phyloP scores from a whole-genome alignment of 1,139 yeast species.

The Sporopachydermia cereana region DNA sequence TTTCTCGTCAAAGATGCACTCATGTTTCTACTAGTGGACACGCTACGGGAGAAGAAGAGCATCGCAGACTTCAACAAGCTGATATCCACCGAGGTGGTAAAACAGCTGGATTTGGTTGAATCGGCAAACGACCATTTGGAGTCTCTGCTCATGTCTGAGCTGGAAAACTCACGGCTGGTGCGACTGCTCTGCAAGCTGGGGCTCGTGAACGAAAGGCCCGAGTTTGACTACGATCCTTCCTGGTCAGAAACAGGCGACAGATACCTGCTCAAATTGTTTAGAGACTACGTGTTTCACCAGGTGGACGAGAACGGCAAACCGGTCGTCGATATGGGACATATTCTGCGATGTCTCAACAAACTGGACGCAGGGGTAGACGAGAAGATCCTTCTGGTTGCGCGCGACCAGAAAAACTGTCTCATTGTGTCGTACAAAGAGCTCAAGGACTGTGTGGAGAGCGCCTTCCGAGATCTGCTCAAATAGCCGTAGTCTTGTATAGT shows the following conservation, averaged over 20 bases:
- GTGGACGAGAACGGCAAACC: slow-evolving; percentile 69
- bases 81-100: slow-evolving; percentile 31
- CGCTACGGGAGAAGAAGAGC: slow-evolving; percentile 11
- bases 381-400: slow-evolving; percentile 61
- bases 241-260: slow-evolving; percentile 75
- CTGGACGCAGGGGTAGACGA: slow-evolving; percentile 91
- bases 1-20: slow-evolving; percentile 9
- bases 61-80: slow-evolving; percentile 21
- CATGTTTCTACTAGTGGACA: slow-evolving; percentile 10
- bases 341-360: slow-evolving; percentile 68
- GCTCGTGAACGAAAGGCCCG: slow-evolving; percentile 69
- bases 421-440: slow-evolving; percentile 29
- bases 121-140: slow-evolving; percentile 55
- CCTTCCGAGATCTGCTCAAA: slow-evolving; percentile 48
- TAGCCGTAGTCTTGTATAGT: too few species aligned
- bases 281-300: slow-evolving; percentile 81
- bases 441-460: slow-evolving; percentile 58
- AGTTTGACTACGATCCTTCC: slow-evolving; percentile 38
- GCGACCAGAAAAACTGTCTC: slow-evolving; percentile 43
- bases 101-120: slow-evolving; percentile 42
- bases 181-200: slow-evolving; percentile 73
- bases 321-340: slow-evolving; percentile 72
- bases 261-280: slow-evolving; percentile 65
- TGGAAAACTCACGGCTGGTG: slow-evolving; percentile 82
- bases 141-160: slow-evolving; percentile 52